A percentile compares a stretch with the other conserved stretches of the same genome.
phyloP scores from a whole-genome alignment of 2,329 filamentous ascomycete species.

The Aspergillus ochraceus region DNA sequence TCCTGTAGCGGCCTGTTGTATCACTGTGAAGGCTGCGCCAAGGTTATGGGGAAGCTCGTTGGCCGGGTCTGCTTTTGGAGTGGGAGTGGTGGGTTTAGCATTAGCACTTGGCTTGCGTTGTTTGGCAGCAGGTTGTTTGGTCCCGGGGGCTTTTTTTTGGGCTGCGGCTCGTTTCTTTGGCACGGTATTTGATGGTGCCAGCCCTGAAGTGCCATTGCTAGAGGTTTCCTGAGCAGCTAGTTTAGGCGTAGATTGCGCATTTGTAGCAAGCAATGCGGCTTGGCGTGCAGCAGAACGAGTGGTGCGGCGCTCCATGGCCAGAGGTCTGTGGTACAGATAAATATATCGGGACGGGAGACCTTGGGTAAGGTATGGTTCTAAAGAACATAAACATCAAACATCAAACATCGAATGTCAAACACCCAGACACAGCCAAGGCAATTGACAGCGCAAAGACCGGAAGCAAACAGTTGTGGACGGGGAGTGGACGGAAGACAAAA shows the following conservation, averaged over 20 bases:
- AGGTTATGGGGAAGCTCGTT: slow-evolving; percentile 59
- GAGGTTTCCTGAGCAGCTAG: neutral
- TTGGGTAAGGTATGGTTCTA: neutral
- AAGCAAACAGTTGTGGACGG: too few species aligned
- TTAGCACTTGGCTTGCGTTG: slow-evolving; percentile 20
- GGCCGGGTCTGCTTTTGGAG: slow-evolving; percentile 9
- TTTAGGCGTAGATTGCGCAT: slow-evolving; percentile 3
- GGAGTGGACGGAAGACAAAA: neutral
- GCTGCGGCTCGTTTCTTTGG: slow-evolving; percentile 7
- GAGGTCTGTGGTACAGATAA: neutral
- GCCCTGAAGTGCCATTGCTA: neutral
- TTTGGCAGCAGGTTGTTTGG: slow-evolving; percentile 28
- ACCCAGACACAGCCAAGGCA: neutral
- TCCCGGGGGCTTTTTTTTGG: slow-evolving; percentile 22
- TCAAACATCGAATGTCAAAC: neutral
- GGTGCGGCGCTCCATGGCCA: slow-evolving; percentile 21
- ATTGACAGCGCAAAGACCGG: too few species aligned
- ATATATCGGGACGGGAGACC: neutral
- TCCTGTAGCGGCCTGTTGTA: neutral
- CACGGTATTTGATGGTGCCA: neutral
- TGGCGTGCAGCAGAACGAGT: slow-evolving; percentile 31
- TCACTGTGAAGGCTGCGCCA: slow-evolving; percentile 34
- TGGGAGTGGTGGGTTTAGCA: neutral
- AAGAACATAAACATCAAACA: neutral
- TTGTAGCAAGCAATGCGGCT: slow-evolving; percentile 17